Evolutionary conservation across 805 yeast genomes (phyloP).

Genomic region (Lipomyces chichibuensis): DNA sequence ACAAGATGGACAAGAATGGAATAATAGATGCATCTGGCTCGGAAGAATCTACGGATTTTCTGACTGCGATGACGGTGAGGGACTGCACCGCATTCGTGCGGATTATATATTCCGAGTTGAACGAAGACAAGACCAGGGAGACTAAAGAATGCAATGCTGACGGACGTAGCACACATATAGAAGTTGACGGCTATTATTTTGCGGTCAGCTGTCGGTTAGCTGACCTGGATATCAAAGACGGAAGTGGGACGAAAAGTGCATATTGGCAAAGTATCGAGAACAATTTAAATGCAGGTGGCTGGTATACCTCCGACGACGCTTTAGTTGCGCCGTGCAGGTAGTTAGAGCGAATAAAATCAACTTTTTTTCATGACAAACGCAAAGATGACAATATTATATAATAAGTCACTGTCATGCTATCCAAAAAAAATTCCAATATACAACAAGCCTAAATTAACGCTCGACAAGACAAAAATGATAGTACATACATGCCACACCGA

Average conservation of each 20-base stretch:
- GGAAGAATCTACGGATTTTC: conserved; percentile 40
- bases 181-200: conserved; percentile 37
- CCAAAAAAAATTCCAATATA: not conserved
- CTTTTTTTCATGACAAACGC: not conserved
- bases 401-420: not conserved
- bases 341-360: not conserved
- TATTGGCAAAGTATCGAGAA: conserved; percentile 56
- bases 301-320: conserved; percentile 25
- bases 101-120: conserved; percentile 32
- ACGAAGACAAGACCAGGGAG: not conserved
- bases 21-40: conserved; percentile 36
- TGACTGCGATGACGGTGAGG: conserved; percentile 57
- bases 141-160: not conserved
- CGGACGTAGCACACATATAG: not conserved
- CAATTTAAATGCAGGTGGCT: conserved; percentile 26
- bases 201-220: conserved; percentile 49
- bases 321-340: not conserved
- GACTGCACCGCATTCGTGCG: conserved; percentile 60
- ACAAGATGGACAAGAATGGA: conserved; percentile 27
- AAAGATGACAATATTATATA: not conserved
- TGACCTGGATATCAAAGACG: conserved; percentile 30
- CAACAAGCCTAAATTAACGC: not conserved
- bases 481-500: not conserved
- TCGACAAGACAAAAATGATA: not conserved
- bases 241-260: conserved; percentile 43